Evolutionary conservation across 208 protist species (phyloP).

Genomic region (Crithidia acanthocephali): DNA sequence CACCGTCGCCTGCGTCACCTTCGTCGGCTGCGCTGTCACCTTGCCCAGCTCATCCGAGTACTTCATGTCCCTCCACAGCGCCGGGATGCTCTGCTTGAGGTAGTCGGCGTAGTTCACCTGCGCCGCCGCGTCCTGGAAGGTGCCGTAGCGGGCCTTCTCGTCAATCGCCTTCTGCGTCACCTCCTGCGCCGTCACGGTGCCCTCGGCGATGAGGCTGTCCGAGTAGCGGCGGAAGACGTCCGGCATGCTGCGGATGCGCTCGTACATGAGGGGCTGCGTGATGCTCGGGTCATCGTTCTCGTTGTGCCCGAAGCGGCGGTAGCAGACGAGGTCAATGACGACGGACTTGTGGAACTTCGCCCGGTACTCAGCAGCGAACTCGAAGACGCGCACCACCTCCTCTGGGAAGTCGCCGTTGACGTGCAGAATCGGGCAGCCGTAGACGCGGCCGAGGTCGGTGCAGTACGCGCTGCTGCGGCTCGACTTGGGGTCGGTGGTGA

Average conservation of each 20-base stretch:
- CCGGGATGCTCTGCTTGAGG: conserved; percentile 74
- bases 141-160: conserved; percentile 84
- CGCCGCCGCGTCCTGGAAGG: conserved; percentile 61
- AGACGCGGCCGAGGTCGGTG: conserved; percentile 97
- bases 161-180: conserved; percentile 71
- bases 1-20: conserved; percentile 59
- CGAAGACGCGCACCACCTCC: conserved; percentile 91
- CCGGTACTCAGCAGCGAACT: conserved; percentile 94
- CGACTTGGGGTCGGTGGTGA: conserved; percentile 98
- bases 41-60: conserved; percentile 80
- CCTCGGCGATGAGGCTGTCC: conserved; percentile 75
- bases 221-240: conserved; percentile 90
- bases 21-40: conserved; percentile 68
- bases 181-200: conserved; percentile 74
- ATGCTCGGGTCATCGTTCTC: conserved; percentile 98
- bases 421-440: conserved; percentile 97
- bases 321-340: conserved; percentile 98
- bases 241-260: conserved; percentile 84
- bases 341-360: conserved; percentile 94
- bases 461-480: conserved; percentile 97
- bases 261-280: conserved; percentile 98
- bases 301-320: conserved; percentile 97
- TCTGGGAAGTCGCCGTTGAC: conserved; percentile 98
- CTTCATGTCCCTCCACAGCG: conserved; percentile 72
- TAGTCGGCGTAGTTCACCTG: conserved; percentile 86